These are phyloP conservation scores for Leucocoprinus leucothites DNA, from an alignment of 768 basidiomycete species.

Conservation along the genomic window DNA sequence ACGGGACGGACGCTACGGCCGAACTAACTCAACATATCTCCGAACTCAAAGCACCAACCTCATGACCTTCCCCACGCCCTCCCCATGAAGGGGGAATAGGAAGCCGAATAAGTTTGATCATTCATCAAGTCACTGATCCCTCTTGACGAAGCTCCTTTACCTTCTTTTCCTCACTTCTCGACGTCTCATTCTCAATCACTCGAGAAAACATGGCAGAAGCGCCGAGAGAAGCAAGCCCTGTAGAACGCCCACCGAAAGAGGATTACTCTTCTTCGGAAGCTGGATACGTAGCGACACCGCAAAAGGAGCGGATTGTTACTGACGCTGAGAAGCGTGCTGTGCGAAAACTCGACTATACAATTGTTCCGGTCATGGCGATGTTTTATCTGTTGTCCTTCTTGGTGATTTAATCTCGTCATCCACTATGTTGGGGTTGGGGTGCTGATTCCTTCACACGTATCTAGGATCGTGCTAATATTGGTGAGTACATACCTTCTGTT, in stretches of 20 bases:
- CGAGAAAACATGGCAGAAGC: neutral
- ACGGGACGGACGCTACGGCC: too few relatives aligned
- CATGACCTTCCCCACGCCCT: too few relatives aligned
- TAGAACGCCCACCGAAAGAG: neutral
- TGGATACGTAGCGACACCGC: neutral
- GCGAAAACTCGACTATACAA: constrained; percentile 26
- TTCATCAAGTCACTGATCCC: too few relatives aligned
- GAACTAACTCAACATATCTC: too few relatives aligned
- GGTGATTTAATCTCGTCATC: constrained; percentile 17
- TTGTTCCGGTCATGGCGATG: constrained; percentile 35
- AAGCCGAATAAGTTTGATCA: neutral
- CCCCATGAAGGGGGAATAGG: too few relatives aligned
- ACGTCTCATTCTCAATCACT: neutral
- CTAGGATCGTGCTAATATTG: constrained; percentile 36
- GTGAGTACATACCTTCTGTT: constrained; percentile 15
- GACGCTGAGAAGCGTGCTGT: constrained; percentile 20
- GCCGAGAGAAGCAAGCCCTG: neutral
- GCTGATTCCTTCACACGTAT: neutral
- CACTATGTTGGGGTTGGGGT: neutral
- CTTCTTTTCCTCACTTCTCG: neutral
- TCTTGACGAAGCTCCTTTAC: neutral
- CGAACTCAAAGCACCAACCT: too few relatives aligned
- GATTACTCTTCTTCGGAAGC: neutral
- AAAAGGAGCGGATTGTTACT: constrained; percentile 10
- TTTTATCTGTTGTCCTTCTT: constrained; percentile 36